A percentile compares a stretch with the other conserved stretches of the same genome.
phyloP scores from a whole-genome alignment of 2,329 filamentous ascomycete species.

The Diaporthe eres region DNA sequence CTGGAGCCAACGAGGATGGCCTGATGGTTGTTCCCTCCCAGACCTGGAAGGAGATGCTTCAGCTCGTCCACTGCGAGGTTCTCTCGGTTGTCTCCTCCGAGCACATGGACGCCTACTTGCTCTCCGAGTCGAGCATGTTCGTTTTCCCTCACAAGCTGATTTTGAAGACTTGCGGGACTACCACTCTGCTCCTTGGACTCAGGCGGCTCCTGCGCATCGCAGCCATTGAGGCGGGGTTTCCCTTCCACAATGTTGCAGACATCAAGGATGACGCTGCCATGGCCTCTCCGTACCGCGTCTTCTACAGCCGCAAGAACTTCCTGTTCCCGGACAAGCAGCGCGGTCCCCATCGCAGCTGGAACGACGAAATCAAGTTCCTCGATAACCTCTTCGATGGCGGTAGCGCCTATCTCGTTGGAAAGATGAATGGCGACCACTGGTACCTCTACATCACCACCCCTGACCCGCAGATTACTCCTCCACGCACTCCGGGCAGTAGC shows the following conservation, averaged over 20 bases:
- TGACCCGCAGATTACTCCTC: constrained; percentile 83
- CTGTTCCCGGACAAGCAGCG: constrained; percentile 94
- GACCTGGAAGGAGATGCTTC: constrained; percentile 96
- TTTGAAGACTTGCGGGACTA: constrained; percentile 97
- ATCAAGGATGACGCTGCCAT: constrained; percentile 78
- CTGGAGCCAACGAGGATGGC: constrained; percentile 79
- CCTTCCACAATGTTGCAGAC: constrained; percentile 79
- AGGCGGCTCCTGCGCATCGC: constrained; percentile 95
- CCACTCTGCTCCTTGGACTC: constrained; percentile 89
- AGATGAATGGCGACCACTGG: constrained; percentile 99
- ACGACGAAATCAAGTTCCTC: constrained; percentile 92
- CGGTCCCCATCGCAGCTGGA: constrained; percentile 97
- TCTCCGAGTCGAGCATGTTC: constrained; percentile 99
- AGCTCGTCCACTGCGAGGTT: constrained; percentile 98
- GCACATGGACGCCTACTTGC: constrained; percentile 93
- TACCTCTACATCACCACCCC: constrained; percentile 97
- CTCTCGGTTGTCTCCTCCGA: constrained; percentile 94
- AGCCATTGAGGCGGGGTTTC: constrained; percentile 88
- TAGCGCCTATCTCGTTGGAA: constrained; percentile 99
- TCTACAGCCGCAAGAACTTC: constrained; percentile 99
- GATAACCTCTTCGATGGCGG: constrained; percentile 93
- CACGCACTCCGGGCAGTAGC: constrained; percentile 77
- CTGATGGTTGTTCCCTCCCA: constrained; percentile 88
- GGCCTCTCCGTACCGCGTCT: constrained; percentile 93
- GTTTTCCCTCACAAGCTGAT: constrained; percentile 99